A percentile compares a stretch with the other conserved stretches of the same genome.
Evolutionary conservation across 306 rosid species (phyloP).

Genomic region (Amphicarpaea edgeworthii): DNA sequence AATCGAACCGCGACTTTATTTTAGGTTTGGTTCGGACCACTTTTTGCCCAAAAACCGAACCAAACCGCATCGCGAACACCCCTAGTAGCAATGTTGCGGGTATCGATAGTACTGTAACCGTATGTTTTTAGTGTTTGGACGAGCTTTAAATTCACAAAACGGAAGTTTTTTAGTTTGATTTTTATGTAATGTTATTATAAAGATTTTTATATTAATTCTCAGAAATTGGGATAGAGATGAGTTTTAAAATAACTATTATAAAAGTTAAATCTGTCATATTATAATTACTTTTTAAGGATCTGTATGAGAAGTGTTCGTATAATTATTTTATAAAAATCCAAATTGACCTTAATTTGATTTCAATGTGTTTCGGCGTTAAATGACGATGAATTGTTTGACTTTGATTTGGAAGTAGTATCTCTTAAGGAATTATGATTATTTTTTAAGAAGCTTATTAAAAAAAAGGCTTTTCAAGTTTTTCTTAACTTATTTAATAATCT

Average conservation of each 20-base stretch:
- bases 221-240: neutral
- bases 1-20: no score
- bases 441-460: neutral
- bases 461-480: neutral
- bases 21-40: no score
- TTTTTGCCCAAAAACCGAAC: no score
- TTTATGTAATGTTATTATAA: no score
- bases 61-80: no score
- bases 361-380: neutral
- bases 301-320: no score
- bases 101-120: no score
- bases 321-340: neutral
- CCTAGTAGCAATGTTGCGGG: neutral
- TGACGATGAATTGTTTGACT: neutral
- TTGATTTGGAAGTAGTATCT: neutral
- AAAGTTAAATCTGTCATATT: neutral
- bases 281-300: no score
- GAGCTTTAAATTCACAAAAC: neutral
- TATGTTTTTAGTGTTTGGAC: neutral
- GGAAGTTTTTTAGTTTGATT: neutral
- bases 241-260: neutral
- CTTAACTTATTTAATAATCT: neutral
- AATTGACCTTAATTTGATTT: neutral
- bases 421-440: neutral
- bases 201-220: no score